These are phyloP conservation scores for Gnaphalium uliginosum DNA, from an alignment of 129 eudicot genomes.

Conservation along the genomic window DNA sequence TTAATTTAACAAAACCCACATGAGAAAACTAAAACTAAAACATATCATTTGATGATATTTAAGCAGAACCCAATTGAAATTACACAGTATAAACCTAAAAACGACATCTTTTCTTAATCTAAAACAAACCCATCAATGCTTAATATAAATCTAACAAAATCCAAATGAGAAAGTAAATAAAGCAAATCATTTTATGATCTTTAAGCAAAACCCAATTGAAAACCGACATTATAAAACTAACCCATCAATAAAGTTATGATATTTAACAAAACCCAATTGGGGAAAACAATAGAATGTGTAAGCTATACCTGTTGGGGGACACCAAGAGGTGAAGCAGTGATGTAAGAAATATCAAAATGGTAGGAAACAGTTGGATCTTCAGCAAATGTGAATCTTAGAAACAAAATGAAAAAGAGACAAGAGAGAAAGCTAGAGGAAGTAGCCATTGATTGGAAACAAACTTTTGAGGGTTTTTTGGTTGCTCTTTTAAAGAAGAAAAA, in stretches of 20 bases:
- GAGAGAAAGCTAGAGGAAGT: slow-evolving; percentile 37
- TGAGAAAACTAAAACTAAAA: neutral
- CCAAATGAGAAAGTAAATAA: neutral
- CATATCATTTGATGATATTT: neutral
- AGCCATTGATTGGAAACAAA: slow-evolving; percentile 45
- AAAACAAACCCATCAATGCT: neutral
- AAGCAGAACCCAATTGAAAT: neutral
- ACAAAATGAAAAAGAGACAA: slow-evolving; percentile 39
- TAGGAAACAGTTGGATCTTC: slow-evolving; percentile 66
- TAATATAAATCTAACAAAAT: neutral
- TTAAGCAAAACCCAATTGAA: neutral
- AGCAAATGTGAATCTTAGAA: slow-evolving; percentile 56
- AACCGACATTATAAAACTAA: neutral
- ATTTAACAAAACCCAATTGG: slow-evolving; percentile 29
- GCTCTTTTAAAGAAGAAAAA: slow-evolving; percentile 9
- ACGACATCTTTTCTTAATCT: neutral
- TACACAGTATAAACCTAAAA: neutral
- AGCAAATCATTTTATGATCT: neutral
- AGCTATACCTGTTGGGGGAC: slow-evolving; percentile 78
- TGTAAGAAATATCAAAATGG: slow-evolving; percentile 77
- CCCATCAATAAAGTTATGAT: slow-evolving; percentile 10
- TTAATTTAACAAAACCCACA: slow-evolving; percentile 1
- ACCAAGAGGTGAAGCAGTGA: slow-evolving; percentile 94
- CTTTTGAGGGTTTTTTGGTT: slow-evolving; percentile 18
- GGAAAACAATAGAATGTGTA: slow-evolving; percentile 8